Conservation (phyloP, 805 yeast genomes). For the Metschnikowia vanudenii region DNA sequence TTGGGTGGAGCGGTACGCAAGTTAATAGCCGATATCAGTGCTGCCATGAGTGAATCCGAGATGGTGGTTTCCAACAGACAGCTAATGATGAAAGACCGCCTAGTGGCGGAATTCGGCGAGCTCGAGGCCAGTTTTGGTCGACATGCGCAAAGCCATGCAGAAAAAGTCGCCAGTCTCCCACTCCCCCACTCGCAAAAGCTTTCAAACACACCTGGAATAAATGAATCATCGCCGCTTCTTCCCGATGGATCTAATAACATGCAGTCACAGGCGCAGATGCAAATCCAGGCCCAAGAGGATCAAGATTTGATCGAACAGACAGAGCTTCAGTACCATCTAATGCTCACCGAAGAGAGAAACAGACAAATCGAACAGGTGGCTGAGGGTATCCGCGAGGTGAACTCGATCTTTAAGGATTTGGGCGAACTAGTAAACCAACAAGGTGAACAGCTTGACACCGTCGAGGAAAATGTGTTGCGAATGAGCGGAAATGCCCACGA, state of each 20-base stretch:
- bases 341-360: conserved; percentile 70
- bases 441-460: conserved; percentile 78
- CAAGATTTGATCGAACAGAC: conserved; percentile 45
- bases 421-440: conserved; percentile 79
- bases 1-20: conserved; percentile 32
- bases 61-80: conserved; percentile 39
- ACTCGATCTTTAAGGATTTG: conserved; percentile 78
- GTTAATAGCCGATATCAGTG: conserved; percentile 32
- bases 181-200: too few relatives aligned
- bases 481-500: conserved; percentile 62
- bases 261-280: too few relatives aligned
- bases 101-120: conserved; percentile 54
- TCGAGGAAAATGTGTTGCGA: conserved; percentile 73
- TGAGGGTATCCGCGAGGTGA: conserved; percentile 79
- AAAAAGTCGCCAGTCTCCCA: conserved; percentile 32
- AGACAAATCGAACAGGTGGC: conserved; percentile 69
- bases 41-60: conserved; percentile 23
- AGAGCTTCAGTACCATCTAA: conserved; percentile 60
- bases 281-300: conserved; percentile 31
- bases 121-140: conserved; percentile 46
- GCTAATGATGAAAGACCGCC: conserved; percentile 48
- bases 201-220: not conserved
- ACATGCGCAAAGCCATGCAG: conserved; percentile 48
- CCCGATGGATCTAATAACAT: too few relatives aligned
- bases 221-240: conserved; percentile 42